Base-by-base conservation (phyloP, 1,284 basidiomycete species). In the Vanrija humicola region DNA sequence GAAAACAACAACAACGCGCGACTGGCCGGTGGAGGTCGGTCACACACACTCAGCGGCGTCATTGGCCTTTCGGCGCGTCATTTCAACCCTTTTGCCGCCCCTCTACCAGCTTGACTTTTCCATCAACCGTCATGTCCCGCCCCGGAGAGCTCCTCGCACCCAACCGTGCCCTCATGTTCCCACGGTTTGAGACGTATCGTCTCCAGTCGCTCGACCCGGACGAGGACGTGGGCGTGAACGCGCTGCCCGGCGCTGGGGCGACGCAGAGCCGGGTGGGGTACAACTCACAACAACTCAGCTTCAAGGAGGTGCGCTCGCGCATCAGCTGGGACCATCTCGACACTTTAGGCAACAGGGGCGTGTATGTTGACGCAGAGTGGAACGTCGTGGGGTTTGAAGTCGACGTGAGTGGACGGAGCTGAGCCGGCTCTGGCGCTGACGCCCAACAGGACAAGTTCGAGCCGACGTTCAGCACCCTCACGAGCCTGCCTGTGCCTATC, bases 261-360 rank as follows among this genome's bases (percentile, higher is more conserved):
- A 75, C 73, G 1, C 70, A 73, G 47, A 62, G 64, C 43, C 62
- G 73, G 12, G 58, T 72, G 18, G 64, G 64, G 12, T 64, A 70
- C 46, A 54, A 52, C 38, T 47, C 55, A 1, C 67, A 70, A 42
- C 65, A 65, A 43, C 60, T 74, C 12, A 64, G 64, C 12, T 75
- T 73, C 61, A 68, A 69, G 49, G 90, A 95, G 68, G 86, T 91
- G 38, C 84, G 89, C 67, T 86, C 85, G 59, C 80, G 92, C 43
- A 90, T 94, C 46, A 82, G 84, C 29, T 89, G 91, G 76, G 91
- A 95, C 65, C 92, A 94, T 69, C 80, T 95, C 3, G 74, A 80
- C 10, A 75, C 84, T 0, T 64, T 68, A 7, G 76, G 79, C 23
- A 77, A 78, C 7, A 79, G 80, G 50, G 60, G 62, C 1, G 73